Evolutionary conservation across 768 basidiomycete species (phyloP), one percentile per base, ranked within the genome.

Genomic region (Auriscalpium vulgare): DNA sequence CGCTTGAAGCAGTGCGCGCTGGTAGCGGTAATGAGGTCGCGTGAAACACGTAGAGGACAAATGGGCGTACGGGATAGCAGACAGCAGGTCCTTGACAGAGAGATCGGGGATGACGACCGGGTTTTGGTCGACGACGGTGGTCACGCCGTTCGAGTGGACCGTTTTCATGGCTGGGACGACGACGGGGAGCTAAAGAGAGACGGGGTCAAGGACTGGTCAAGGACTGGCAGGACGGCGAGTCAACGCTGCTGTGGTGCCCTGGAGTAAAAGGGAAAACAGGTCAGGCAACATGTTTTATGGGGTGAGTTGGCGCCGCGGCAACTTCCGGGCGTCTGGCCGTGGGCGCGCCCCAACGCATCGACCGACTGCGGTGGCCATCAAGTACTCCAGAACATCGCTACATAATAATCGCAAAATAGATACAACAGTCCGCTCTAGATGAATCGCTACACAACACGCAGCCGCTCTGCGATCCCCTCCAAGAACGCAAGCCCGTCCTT

Each of bases 1-100:
- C 95, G 88, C 75, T 95, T 78, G 73, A 85, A 91, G 75, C 95
- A 97, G 71, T 92, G 92, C 9, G 86, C 62, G 13, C 89, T 91
- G 59, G 55, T 53, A 53, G 14, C 13, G 3, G 37, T n/a, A 47
- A 13, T 35, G 10, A 44, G 19, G 3, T 19, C 44, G n/a, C 46
- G 50, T 43, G 35, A 29, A 37, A 11, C 53, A 55, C 37, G 38
- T 54, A 19, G 59, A 45, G 55, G 44, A 17, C 7, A 54, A 40
- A 59, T 46, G n/a, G 35, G 78, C 86, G 60, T 65, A 90, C 83
- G 94, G 94, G 66, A 97, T 94, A 16, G 79, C 82, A 47, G 79
- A 80, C 51, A 95, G 78, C 63, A 95, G 68, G 65, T 97, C 88
- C 75, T 95, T 97, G 70, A 95, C 79, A 40, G 88, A 79, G 59